These are phyloP conservation scores for Fraxinus cuspidata DNA, from an alignment of 257 asterid genomes.

Conservation along the genomic window DNA sequence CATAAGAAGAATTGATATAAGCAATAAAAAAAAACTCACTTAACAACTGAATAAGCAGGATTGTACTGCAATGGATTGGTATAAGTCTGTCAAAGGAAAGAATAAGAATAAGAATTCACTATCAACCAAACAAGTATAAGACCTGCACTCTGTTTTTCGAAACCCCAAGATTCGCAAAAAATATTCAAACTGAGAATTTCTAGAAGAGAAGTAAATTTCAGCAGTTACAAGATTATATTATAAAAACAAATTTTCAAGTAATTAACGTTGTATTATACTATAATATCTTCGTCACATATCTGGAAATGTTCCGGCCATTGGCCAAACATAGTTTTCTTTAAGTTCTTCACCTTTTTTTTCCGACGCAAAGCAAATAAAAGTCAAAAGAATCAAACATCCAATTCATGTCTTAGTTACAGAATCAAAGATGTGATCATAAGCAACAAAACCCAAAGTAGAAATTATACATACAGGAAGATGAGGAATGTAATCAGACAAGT, in stretches of 20 bases:
- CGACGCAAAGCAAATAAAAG: too few relatives aligned
- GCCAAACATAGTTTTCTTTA: too few relatives aligned
- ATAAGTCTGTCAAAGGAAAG: constrained; percentile 49
- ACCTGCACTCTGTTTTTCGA: neutral
- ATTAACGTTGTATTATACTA: neutral
- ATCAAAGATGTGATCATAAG: constrained; percentile 7
- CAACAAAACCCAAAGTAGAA: neutral
- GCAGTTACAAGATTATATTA: neutral
- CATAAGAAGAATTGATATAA: neutral
- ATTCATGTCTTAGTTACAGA: too few relatives aligned
- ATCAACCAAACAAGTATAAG: neutral
- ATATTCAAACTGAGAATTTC: neutral
- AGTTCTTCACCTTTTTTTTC: too few relatives aligned
- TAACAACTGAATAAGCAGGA: constrained; percentile 82
- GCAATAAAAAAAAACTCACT: constrained; percentile 39
- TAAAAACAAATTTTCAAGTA: neutral
- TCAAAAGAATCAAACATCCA: too few relatives aligned
- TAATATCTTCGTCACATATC: neutral
- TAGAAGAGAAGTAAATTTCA: neutral
- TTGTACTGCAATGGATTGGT: constrained; percentile 85
- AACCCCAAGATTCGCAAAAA: neutral
- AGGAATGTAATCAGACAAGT: constrained; percentile 61
- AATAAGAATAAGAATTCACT: constrained; percentile 17
- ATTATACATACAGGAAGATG: constrained; percentile 49
- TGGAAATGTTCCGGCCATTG: too few relatives aligned